These are phyloP conservation scores for Talaromyces sp. DNA, from an alignment of 2,329 filamentous ascomycete species.

Conservation along the genomic window DNA sequence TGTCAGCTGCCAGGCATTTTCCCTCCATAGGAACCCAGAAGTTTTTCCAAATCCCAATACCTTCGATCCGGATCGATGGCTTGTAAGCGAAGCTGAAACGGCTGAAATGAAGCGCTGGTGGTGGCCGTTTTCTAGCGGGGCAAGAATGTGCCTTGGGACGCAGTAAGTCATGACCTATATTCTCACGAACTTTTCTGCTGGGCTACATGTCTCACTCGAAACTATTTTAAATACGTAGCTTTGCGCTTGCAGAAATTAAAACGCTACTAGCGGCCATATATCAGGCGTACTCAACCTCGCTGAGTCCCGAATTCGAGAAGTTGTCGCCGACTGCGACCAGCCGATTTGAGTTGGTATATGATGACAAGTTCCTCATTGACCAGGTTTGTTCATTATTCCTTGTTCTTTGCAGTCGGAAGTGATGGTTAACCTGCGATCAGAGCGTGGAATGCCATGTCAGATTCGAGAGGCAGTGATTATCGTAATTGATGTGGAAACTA, in stretches of 20 bases:
- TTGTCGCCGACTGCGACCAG: background rate
- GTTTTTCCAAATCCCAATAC: constrained; percentile 20
- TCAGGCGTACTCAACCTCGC: background rate
- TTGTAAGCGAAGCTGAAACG: constrained; percentile 10
- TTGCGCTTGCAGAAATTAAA: constrained; percentile 4
- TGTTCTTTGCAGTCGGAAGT: background rate
- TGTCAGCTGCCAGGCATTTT: constrained; percentile 14
- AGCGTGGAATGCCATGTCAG: background rate
- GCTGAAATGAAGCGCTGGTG: constrained; percentile 4
- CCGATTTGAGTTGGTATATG: constrained; percentile 2
- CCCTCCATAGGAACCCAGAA: constrained; percentile 19
- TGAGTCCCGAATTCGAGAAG: background rate
- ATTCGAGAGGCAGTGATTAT: background rate
- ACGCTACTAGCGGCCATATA: background rate
- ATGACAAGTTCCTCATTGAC: background rate
- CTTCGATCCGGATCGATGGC: constrained; percentile 26
- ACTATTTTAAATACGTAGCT: background rate
- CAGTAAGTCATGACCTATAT: background rate
- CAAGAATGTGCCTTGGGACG: constrained; percentile 2
- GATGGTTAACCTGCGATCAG: background rate
- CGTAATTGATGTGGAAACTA: too few relatives aligned
- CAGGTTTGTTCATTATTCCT: background rate
- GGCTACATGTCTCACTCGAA: background rate
- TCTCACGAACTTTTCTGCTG: background rate
- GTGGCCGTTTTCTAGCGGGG: constrained; percentile 2